phyloP scores from a whole-genome alignment of 2,329 filamentous ascomycete species.

The Byssothecium circinans region DNA sequence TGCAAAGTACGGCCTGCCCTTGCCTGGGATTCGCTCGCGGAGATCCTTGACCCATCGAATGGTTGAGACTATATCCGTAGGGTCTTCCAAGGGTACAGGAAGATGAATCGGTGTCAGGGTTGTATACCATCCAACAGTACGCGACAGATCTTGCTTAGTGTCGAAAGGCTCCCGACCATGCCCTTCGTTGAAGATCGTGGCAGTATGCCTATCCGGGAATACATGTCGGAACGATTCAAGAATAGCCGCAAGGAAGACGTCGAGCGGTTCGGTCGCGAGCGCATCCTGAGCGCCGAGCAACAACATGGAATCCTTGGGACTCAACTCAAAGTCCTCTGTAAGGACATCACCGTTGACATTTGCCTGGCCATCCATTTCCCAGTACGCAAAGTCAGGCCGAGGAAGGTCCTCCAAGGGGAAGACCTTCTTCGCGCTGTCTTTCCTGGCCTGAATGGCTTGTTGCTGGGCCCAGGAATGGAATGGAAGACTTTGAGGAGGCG shows the following conservation, averaged over 20 bases:
- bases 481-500: conserved; percentile 34
- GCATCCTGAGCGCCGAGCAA: conserved; percentile 37
- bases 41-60: conserved; percentile 39
- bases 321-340: conserved; percentile 32
- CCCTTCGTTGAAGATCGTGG: conserved; percentile 53
- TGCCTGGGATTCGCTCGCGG: conserved; percentile 33
- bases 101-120: conserved; percentile 38
- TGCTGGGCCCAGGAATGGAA: conserved; percentile 43
- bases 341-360: conserved; percentile 41
- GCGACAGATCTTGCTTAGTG: conserved; percentile 50
- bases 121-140: conserved; percentile 57
- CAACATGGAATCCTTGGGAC: conserved; percentile 37
- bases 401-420: conserved; percentile 32
- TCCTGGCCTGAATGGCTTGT: conserved; percentile 32
- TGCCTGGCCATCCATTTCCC: conserved; percentile 38
- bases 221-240: conserved; percentile 48
- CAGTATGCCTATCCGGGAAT: conserved; percentile 45
- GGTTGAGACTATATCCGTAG: conserved; percentile 33
- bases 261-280: conserved; percentile 39
- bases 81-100: conserved; percentile 24
- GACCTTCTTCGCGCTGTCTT: conserved; percentile 25
- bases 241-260: conserved; percentile 40
- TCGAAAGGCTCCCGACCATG: conserved; percentile 54
- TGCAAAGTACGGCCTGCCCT: conserved; percentile 38
- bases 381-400: conserved; percentile 37